These are phyloP conservation scores for Scheffersomyces amazonensis DNA, from an alignment of 805 yeast species.

Conservation along the genomic window DNA sequence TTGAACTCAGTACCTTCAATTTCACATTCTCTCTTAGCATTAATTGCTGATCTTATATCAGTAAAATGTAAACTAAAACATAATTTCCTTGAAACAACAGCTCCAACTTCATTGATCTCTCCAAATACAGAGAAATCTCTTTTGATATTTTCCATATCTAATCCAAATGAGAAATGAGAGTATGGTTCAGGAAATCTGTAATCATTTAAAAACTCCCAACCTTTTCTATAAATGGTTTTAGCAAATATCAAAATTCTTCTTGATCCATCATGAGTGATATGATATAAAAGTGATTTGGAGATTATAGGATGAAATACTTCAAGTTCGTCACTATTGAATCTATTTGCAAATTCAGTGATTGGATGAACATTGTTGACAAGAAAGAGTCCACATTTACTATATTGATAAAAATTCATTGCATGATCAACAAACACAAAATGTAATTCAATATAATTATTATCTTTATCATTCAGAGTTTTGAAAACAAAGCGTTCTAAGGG, in stretches of 20 bases:
- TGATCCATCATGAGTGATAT: constrained; percentile 44
- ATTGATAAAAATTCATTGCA: constrained; percentile 54
- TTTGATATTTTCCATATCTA: constrained; percentile 43
- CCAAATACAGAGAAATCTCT: constrained; percentile 59
- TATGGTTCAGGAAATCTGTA: constrained; percentile 43
- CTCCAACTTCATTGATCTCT: constrained; percentile 55
- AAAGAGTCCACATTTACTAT: constrained; percentile 49
- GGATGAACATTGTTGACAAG: constrained; percentile 55
- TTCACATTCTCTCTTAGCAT: constrained; percentile 48
- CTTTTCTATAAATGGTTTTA: constrained; percentile 20
- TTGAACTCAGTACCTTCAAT: constrained; percentile 29
- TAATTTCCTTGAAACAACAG: constrained; percentile 64
- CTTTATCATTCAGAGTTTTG: not conserved
- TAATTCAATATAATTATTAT: constrained; percentile 32
- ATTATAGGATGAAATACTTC: constrained; percentile 12
- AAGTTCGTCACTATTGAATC: constrained; percentile 18
- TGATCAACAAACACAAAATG: constrained; percentile 51
- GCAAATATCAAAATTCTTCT: constrained; percentile 52
- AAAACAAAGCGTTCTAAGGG: constrained; percentile 53
- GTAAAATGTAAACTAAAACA: constrained; percentile 60
- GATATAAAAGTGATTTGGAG: constrained; percentile 18
- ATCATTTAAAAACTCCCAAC: constrained; percentile 17
- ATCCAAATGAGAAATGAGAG: constrained; percentile 36
- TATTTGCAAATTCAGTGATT: constrained; percentile 46
- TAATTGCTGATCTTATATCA: constrained; percentile 58